These are phyloP conservation scores for Hymenoscyphus fraxineus DNA, from an alignment of 2,329 filamentous ascomycete species.

Conservation along the genomic window DNA sequence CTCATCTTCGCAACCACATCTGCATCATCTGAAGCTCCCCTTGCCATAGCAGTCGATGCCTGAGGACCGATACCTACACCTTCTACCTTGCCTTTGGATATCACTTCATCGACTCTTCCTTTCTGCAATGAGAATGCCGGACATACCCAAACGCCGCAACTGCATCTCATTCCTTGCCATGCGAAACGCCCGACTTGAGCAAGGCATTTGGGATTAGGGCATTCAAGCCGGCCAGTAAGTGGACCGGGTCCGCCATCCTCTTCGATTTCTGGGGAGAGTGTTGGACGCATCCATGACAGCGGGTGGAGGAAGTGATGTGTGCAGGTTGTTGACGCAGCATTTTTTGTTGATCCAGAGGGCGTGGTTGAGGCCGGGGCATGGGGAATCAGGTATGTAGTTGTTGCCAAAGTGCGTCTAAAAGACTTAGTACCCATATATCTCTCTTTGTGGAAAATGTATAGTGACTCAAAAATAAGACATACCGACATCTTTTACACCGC, in stretches of 20 bases:
- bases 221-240: constrained; percentile 62
- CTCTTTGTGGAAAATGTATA: neutral
- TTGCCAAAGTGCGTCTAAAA: constrained; percentile 51
- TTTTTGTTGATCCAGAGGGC: constrained; percentile 26
- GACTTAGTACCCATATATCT: neutral
- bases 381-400: constrained; percentile 54
- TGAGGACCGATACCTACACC: constrained; percentile 6
- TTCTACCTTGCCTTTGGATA: constrained; percentile 12
- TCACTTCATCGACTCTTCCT: constrained; percentile 71
- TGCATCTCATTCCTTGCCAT: constrained; percentile 94
- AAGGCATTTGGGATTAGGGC: constrained; percentile 73
- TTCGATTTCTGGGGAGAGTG: constrained; percentile 74
- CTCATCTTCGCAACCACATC: constrained; percentile 12
- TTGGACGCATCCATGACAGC: constrained; percentile 87
- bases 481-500: constrained; percentile 88
- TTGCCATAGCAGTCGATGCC: neutral
- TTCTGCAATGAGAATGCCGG: constrained; percentile 85
- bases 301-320: constrained; percentile 90
- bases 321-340: constrained; percentile 46
- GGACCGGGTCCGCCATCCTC: constrained; percentile 45
- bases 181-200: constrained; percentile 88
- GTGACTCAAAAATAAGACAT: constrained; percentile 14
- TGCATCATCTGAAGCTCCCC: constrained; percentile 6
- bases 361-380: constrained; percentile 44
- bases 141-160: constrained; percentile 84